Conservation (phyloP, 441 rosid species). For the Brassica hybrid region DNA sequence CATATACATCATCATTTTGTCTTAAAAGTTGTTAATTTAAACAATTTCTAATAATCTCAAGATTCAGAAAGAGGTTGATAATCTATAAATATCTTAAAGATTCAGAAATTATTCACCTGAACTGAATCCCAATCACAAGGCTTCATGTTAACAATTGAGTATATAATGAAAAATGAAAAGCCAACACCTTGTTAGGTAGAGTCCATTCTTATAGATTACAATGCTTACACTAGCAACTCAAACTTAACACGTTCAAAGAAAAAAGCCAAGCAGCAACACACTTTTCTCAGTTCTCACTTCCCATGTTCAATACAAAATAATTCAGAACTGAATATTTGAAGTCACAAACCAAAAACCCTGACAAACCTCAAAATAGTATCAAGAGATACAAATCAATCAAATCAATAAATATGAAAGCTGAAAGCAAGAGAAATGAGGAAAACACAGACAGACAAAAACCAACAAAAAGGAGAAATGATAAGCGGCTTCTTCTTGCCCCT, state of each 20-base stretch:
- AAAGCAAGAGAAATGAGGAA: not conserved
- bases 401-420: constrained; percentile 34
- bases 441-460: constrained; percentile 16
- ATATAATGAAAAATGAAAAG: not conserved
- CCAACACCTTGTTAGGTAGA: not conserved
- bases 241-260: not conserved
- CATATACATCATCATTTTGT: not conserved
- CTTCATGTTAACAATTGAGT: not conserved
- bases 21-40: not conserved
- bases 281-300: constrained; percentile 2
- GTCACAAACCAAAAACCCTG: constrained; percentile 9
- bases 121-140: not conserved
- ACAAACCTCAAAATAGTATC: not conserved
- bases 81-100: not conserved
- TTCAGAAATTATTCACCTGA: not conserved
- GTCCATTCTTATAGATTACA: not conserved
- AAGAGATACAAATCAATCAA: constrained; percentile 34
- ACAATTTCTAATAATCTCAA: not conserved
- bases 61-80: not conserved
- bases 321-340: not conserved
- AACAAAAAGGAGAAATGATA: constrained; percentile 20
- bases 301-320: constrained; percentile 11
- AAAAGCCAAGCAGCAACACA: constrained; percentile 12
- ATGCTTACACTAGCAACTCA: not conserved
- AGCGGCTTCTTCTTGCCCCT: constrained; percentile 32